These are phyloP conservation scores for Coemansia sp. DNA, from an alignment of 192 early-diverging fungal species.

Conservation along the genomic window DNA sequence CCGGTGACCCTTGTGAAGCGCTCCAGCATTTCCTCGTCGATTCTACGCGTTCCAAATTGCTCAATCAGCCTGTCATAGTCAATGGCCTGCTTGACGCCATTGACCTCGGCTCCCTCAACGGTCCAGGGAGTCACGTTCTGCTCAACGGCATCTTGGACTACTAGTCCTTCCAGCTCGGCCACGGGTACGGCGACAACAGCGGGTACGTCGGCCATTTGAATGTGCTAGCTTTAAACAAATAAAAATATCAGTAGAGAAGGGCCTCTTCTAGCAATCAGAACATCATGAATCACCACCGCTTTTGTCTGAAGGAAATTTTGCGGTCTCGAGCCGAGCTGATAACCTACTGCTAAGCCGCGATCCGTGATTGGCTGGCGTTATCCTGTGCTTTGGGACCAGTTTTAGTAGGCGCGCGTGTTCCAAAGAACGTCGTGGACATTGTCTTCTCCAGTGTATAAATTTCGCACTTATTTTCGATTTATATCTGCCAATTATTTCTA, in stretches of 20 bases:
- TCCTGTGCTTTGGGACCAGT: background rate
- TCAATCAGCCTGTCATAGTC: conserved; percentile 91
- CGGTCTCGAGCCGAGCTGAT: background rate
- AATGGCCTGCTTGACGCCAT: conserved; percentile 85
- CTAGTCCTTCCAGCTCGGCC: conserved; percentile 19
- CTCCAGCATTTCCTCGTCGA: conserved; percentile 74
- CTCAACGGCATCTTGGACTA: background rate
- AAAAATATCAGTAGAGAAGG: background rate
- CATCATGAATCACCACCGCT: background rate
- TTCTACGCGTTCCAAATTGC: conserved; percentile 84
- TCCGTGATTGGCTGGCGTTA: background rate
- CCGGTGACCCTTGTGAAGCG: conserved; percentile 89
- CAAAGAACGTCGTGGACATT: background rate
- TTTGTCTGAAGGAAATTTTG: background rate
- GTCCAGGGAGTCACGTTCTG: conserved; percentile 85
- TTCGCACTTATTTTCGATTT: background rate
- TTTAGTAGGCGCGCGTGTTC: background rate
- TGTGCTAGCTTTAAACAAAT: background rate
- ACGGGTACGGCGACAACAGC: background rate
- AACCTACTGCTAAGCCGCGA: background rate
- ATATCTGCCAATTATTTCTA: background rate
- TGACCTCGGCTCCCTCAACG: conserved; percentile 88
- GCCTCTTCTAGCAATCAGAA: background rate
- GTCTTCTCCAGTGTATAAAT: background rate
- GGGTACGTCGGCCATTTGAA: conserved; percentile 10